Evolutionary conservation across 441 rosid genomes (phyloP), one percentile per base, ranked within the genome.

Genomic region (Erodium trifolium): DNA sequence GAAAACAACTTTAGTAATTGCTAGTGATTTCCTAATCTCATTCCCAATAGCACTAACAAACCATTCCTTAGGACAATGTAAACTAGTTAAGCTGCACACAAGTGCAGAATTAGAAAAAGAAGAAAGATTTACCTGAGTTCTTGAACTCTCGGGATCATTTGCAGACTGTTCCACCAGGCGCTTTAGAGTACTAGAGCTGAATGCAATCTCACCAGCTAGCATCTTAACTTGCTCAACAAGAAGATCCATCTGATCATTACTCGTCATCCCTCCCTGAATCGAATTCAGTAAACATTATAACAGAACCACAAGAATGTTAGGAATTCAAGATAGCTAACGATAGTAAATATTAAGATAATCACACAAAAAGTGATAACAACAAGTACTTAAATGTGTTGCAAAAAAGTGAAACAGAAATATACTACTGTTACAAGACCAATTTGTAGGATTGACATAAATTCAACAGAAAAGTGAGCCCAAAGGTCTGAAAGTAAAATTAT

Each of bases 181-280:
- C 81, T 96, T 96, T 67, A 96, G 86, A 69, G 98, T 91, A 80
- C 99, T 96, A 10, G 85, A 85, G 80, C 98, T 80, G 74, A 96
- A 89, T 62, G 98, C 99, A 76, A 96, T 86, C 84, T 96, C 99
- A 76, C 89, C 99, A 68, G 99, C 97, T 78, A 93, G 96, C 97
- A 96, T 89, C 82, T 96, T 96, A 72, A 93, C 97, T 82, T 96
- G 99, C 85, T 96, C 98, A 64, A 84, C 96, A 34, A 91, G 84
- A 75, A 96, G 98, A 75, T 96, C 99, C 84, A 89, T 93, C 85
- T 96, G 93, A 82, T 96, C 98, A 55, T 92, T 85, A 57, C 39
- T 70, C 8, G 97, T 79, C 80, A 93, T 79, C 73, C 76, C 79
- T 65, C 86, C 91, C 99, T 95, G 79, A 60, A 80, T 66, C 34